Evolutionary conservation across 169 alveolate genomes (phyloP).

Genomic region (Ichthyophthirius multifiliis): DNA sequence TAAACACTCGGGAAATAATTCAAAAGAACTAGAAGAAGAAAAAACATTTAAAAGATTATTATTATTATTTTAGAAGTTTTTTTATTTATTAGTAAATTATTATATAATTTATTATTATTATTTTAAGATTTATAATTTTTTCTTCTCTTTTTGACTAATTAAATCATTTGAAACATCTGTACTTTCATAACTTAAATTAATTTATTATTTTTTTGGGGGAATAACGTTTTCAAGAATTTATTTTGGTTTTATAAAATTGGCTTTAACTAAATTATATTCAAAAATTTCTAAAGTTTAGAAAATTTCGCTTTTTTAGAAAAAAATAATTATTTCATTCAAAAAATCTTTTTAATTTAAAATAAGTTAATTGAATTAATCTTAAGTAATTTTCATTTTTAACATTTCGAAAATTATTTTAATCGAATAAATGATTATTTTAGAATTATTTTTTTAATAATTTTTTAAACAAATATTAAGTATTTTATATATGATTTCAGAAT

Average conservation of each 20-base stretch:
- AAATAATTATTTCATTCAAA: too few species aligned
- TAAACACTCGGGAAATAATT: neutral
- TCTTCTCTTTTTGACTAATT: neutral
- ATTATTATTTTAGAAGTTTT: neutral
- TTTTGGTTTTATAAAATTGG: neutral
- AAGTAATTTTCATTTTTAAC: neutral
- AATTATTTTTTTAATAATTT: neutral
- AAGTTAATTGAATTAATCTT: neutral
- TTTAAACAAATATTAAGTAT: neutral
- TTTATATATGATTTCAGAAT: neutral
- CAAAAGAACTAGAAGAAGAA: neutral
- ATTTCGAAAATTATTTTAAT: neutral
- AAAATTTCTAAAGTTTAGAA: too few species aligned
- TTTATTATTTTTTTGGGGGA: too few species aligned
- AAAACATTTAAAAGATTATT: neutral
- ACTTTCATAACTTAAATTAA: too few species aligned
- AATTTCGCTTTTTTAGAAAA: too few species aligned
- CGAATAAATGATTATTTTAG: neutral
- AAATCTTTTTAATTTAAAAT: neutral
- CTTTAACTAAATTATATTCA: neutral
- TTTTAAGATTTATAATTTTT: neutral
- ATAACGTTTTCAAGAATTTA: neutral
- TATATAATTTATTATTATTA: neutral
- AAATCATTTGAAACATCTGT: neutral
- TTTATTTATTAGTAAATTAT: neutral